phyloP scores from a whole-genome alignment of 2,329 filamentous ascomycete species.

The Fonsecaea nubica region DNA sequence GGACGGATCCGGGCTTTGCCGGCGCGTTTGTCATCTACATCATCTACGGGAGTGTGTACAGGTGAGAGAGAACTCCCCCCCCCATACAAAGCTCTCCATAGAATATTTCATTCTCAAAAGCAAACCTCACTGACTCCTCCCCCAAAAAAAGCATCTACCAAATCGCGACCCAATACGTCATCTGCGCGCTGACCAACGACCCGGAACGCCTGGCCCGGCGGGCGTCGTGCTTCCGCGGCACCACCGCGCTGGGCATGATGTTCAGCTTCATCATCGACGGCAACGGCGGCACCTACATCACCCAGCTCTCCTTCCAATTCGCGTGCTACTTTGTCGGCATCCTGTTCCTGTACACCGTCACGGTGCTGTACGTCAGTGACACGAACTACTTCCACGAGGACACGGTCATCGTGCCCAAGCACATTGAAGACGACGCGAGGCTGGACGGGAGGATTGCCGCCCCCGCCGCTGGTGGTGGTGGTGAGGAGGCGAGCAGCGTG shows the following conservation, averaged over 20 bases:
- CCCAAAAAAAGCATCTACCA: conserved; percentile 26
- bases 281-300: conserved; percentile 33
- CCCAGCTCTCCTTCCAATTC: conserved; percentile 36
- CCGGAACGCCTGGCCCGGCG: conserved; percentile 28
- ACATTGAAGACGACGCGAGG: conserved; percentile 27
- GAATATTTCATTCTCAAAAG: no score
- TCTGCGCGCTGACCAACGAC: conserved; percentile 35
- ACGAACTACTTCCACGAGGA: conserved; percentile 40
- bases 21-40: conserved; percentile 34
- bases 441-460: conserved; percentile 25
- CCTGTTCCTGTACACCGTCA: conserved; percentile 27
- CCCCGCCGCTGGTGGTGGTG: no score
- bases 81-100: no score
- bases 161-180: conserved; percentile 32
- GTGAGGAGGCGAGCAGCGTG: conserved; percentile 12
- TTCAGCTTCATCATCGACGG: conserved; percentile 37
- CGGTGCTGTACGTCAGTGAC: conserved; percentile 28
- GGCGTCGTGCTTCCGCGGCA: conserved; percentile 36
- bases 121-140: neutral
- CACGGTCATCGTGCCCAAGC: conserved; percentile 37
- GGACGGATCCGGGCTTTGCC: conserved; percentile 29
- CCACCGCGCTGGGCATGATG: conserved; percentile 35
- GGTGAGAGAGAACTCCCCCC: no score
- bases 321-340: conserved; percentile 33
- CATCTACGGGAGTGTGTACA: conserved; percentile 18